These are phyloP conservation scores for Periconia macrospinosa DNA, from an alignment of 2,329 filamentous ascomycete genomes.

Conservation along the genomic window DNA sequence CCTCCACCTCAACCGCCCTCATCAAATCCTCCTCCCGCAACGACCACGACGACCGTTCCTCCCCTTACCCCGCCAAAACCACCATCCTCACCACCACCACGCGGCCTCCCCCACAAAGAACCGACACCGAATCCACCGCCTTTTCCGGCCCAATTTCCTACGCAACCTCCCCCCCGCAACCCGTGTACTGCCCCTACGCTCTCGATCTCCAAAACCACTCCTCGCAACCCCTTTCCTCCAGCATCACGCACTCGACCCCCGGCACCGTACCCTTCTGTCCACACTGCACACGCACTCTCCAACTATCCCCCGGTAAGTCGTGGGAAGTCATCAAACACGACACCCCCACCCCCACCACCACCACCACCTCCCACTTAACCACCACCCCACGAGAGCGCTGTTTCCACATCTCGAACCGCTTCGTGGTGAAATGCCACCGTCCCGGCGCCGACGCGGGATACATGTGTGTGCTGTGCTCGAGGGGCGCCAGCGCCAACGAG, in stretches of 20 bases:
- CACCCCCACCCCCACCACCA: too few species aligned
- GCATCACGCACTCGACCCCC: conserved; percentile 17
- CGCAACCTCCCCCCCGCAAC: conserved; percentile 15
- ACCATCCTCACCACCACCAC: conserved; percentile 21
- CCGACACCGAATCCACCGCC: conserved; percentile 26
- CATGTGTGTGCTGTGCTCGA: conserved; percentile 37
- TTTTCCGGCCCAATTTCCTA: conserved; percentile 26
- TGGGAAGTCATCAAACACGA: conserved; percentile 40
- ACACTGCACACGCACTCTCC: conserved; percentile 28
- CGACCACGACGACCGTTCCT: conserved; percentile 8
- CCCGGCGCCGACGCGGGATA: conserved; percentile 36
- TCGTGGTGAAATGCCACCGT: conserved; percentile 41
- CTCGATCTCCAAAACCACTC: conserved; percentile 33
- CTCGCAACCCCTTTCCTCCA: conserved; percentile 26
- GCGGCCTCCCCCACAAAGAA: conserved; percentile 16
- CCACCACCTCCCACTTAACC: too few species aligned
- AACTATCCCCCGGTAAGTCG: conserved; percentile 37
- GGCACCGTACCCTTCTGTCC: conserved; percentile 32
- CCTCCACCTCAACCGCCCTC: conserved; percentile 26
- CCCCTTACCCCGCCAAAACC: conserved; percentile 22
- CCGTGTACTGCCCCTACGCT: conserved; percentile 36
- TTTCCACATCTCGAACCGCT: conserved; percentile 39
- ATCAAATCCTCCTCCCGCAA: conserved; percentile 18
- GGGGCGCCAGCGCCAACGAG: conserved; percentile 19
- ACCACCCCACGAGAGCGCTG: conserved; percentile 25